Base-by-base conservation (phyloP, 2,329 filamentous ascomycete species). In the Alternaria ethzedia region DNA sequence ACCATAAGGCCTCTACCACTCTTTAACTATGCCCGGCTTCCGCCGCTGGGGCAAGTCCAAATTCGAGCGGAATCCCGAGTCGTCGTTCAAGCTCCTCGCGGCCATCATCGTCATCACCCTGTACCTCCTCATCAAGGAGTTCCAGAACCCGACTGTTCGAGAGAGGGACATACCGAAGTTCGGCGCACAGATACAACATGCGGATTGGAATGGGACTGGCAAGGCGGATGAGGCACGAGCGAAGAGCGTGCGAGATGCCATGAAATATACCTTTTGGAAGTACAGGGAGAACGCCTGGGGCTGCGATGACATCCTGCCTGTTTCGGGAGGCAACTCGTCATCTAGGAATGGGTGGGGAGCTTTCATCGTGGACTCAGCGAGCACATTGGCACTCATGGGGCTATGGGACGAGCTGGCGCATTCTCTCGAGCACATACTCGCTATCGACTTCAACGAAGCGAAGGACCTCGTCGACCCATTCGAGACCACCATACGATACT, bases 341-440 rank as follows among this genome's bases (percentile, higher is more conserved):
- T 79, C 71, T 7, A 71, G 79, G 36, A 81, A 82, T 66, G 80
- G 80, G 15, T 82, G 80, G 80, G 81, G 80, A 8, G 80, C 78
- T 6, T 81, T 81, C 66, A 81, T 82, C 17, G 80, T 82, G 4
- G 80, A 82, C 59, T 76, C 79, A 20, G 74, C 78, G 9, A 78
- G 78, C 10, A 82, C 80, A 1, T 63, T 82, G 41, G 80, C 75
- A 15, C 66, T 82, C 32, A 82, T 82, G 81, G 79, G 77, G 3
- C 66, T 82, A 17, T 82, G 80, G 80, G 78, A 81, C 36, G 81
- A 83, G 72, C 73, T 84, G 65, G 70, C 71, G 57, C 67, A 75
- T 43, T 76, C 73, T 9, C 62, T 82, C n/a, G 74, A 81, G 51
- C 77, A 79, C 47, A 81, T 82, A 23, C 64, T 80, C 54, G 64